Percentiles rank a stretch among this genome's conserved stretches.
phyloP scores from a whole-genome alignment of 805 yeast species.

The Cyberlindnera mrakii region DNA sequence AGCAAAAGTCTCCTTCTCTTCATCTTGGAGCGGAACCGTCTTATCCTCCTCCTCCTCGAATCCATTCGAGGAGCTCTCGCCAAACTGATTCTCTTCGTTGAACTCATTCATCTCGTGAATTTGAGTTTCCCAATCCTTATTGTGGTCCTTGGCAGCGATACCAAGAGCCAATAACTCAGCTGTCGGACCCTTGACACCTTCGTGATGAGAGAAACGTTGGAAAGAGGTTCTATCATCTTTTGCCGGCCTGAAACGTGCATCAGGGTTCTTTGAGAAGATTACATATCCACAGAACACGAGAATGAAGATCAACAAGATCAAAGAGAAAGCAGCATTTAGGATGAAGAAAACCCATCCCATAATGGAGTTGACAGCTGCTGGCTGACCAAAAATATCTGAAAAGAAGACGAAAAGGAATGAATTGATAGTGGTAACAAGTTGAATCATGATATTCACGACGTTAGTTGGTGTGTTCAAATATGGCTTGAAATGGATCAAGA shows the following conservation, averaged over 20 bases:
- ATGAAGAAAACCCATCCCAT: constrained; percentile 92
- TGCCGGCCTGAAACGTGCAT: constrained; percentile 81
- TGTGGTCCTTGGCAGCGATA: constrained; percentile 75
- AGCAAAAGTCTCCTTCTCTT: constrained; percentile 32
- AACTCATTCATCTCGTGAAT: constrained; percentile 19
- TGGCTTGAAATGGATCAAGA: constrained; percentile 61
- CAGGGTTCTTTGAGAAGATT: constrained; percentile 76
- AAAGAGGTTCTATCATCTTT: constrained; percentile 90
- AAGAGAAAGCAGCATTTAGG: constrained; percentile 82
- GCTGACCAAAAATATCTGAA: constrained; percentile 77
- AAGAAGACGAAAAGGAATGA: constrained; percentile 83
- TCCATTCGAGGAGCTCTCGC: constrained; percentile 14
- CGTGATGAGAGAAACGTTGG: constrained; percentile 40
- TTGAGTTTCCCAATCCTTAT: constrained; percentile 66
- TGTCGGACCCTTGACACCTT: constrained; percentile 27
- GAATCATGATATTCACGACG: constrained; percentile 63
- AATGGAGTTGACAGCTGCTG: constrained; percentile 68
- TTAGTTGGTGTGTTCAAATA: constrained; percentile 82
- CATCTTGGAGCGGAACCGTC: constrained; percentile 27
- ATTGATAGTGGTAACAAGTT: constrained; percentile 67
- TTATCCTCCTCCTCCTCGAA: constrained; percentile 8
- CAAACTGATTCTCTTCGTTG: constrained; percentile 4
- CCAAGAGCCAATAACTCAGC: constrained; percentile 70
- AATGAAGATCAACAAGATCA: constrained; percentile 64
- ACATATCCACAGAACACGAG: constrained; percentile 60